Percentiles rank a stretch among this genome's conserved stretches.
phyloP scores from a whole-genome alignment of 805 yeast genomes.

The Teunomyces cretensis region DNA sequence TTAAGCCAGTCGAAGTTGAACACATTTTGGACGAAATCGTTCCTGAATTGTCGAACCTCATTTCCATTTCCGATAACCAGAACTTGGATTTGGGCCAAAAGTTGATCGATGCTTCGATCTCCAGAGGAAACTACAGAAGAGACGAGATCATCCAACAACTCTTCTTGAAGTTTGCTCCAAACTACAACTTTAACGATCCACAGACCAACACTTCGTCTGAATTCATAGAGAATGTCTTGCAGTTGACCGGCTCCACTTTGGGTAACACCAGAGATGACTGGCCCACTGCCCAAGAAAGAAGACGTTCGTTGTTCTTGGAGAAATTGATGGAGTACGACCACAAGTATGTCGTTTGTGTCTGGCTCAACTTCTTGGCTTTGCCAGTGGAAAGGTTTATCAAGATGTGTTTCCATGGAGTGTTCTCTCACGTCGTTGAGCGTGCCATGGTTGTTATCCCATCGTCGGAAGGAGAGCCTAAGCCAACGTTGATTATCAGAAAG shows the following conservation, averaged over 20 bases:
- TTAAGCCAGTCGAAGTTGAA: slow-evolving; percentile 63
- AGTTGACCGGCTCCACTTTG: slow-evolving; percentile 66
- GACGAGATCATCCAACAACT: slow-evolving; percentile 55
- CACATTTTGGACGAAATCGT: slow-evolving; percentile 61
- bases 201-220: slow-evolving; percentile 33
- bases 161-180: slow-evolving; percentile 42
- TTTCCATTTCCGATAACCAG: slow-evolving; percentile 50
- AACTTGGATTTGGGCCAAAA: slow-evolving; percentile 70
- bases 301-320: slow-evolving; percentile 73
- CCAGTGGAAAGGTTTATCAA: slow-evolving; percentile 62
- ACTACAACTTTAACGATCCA: slow-evolving; percentile 25
- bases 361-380: slow-evolving; percentile 59
- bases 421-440: slow-evolving; percentile 82
- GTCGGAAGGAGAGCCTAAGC: slow-evolving; percentile 43
- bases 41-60: slow-evolving; percentile 61
- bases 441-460: slow-evolving; percentile 46
- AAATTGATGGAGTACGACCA: slow-evolving; percentile 68
- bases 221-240: slow-evolving; percentile 67
- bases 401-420: slow-evolving; percentile 87
- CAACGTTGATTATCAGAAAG: slow-evolving; percentile 57
- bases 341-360: slow-evolving; percentile 53
- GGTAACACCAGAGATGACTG: slow-evolving; percentile 84
- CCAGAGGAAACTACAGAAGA: slow-evolving; percentile 56
- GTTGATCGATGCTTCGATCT: slow-evolving; percentile 63
- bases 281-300: slow-evolving; percentile 90